phyloP scores from a whole-genome alignment of 345 rosid species.

The Isatis tinctoria region DNA sequence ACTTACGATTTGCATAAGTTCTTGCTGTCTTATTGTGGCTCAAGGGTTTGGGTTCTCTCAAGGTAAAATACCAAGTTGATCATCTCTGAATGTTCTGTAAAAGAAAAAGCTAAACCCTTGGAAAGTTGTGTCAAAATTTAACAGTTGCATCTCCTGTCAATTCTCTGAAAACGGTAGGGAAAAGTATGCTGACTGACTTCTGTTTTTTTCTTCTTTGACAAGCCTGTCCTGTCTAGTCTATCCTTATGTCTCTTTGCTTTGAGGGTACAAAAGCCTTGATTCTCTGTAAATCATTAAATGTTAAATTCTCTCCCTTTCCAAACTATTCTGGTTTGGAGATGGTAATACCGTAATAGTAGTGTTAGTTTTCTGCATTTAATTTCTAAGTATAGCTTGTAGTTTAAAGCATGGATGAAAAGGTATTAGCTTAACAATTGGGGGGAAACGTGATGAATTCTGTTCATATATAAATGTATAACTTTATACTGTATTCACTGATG shows the following conservation, averaged over 20 bases:
- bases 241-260: not conserved
- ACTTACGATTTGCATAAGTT: not conserved
- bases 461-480: not conserved
- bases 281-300: not conserved
- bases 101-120: not conserved
- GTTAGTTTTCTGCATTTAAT: not conserved
- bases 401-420: not conserved
- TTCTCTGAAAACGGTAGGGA: not conserved
- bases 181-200: not conserved
- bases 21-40: conserved; percentile 9
- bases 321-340: not conserved
- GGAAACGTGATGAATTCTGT: not conserved
- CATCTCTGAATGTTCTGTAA: not conserved
- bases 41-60: not conserved
- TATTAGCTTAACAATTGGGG: not conserved
- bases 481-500: not conserved
- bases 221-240: not conserved
- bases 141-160: not conserved
- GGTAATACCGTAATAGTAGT: not conserved
- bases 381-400: not conserved
- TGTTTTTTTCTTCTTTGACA: not conserved
- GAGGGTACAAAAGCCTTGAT: not conserved
- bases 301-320: not conserved
- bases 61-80: not conserved
- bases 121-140: not conserved